Base-by-base conservation (phyloP, 2,329 filamentous ascomycete genomes). In the Trematosphaeria pertusa region DNA sequence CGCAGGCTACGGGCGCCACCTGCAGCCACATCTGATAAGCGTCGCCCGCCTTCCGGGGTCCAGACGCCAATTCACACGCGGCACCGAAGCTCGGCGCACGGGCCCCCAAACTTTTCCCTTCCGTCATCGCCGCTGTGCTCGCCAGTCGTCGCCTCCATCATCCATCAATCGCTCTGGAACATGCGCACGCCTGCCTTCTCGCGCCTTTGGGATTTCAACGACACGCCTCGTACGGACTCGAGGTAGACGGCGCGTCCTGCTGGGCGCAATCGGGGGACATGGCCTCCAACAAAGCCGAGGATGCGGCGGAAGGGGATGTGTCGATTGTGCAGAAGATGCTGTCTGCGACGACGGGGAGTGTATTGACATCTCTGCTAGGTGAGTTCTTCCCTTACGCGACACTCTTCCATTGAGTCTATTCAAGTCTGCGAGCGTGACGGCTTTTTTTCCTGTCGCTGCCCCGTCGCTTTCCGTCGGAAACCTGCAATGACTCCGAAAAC, bases 301-400 rank as follows among this genome's bases (percentile, higher is more conserved):
- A 78, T 30, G 75, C 69, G 39, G 37, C 50, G 17, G 74, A 77
- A 28, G 73, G 80, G 19, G 86, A 93, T 52, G 90, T 95, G 56
- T 91, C 92, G 4, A 82, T 91, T 17, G 74, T 81, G 10, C 93
- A 97, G 76, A 94, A 93, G 78, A 99, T 99, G 94, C 72, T 96
- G 43, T 96, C 93, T 46, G 94, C 94, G 38, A 89, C 93, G 57
- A 87, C 88, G 43, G 94, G 94, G 49, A 97, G 92, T 73, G 75
- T 99, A 46, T 72, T 97, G 54, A 97, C 93, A 7, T 94, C 91
- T 15, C 73, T 97, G 19, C 81, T 97, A 32, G 90, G 92, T 96
- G 80, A 57, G 83, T 62, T 24, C 20, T 26, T 56, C 32, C 33
- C 20, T 28, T 32, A 21, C 24, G 12, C 7, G 3, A 8, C 21